These are phyloP conservation scores for Cryptococcus maquisensis DNA, from an alignment of 1,284 basidiomycete species.

Conservation along the genomic window DNA sequence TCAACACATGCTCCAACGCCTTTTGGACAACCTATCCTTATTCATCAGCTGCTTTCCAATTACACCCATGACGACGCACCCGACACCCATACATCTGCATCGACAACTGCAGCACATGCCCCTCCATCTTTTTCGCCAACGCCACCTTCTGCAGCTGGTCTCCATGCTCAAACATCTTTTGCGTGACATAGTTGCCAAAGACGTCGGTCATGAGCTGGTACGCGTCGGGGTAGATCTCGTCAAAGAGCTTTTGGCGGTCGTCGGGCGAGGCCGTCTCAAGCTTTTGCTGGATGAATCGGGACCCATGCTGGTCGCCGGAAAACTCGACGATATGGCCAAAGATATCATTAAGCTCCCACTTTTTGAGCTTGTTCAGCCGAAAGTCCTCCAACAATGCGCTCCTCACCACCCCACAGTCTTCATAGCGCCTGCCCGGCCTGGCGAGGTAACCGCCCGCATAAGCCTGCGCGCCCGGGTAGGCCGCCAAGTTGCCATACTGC, in stretches of 20 bases:
- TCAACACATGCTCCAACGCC: constrained; percentile 77
- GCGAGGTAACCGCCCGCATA: constrained; percentile 1
- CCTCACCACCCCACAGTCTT: constrained; percentile 11
- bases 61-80: constrained; percentile 19
- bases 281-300: constrained; percentile 83
- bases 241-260: constrained; percentile 77
- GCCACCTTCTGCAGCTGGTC: constrained; percentile 68
- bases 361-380: constrained; percentile 66
- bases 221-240: constrained; percentile 81
- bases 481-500: constrained; percentile 48
- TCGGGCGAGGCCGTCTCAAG: constrained; percentile 70
- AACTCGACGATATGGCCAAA: constrained; percentile 86
- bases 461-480: constrained; percentile 18
- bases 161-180: constrained; percentile 92
- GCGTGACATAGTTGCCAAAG: constrained; percentile 95
- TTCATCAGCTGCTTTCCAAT: not conserved
- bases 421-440: constrained; percentile 8
- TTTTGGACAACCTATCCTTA: constrained; percentile 50
- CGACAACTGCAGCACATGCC: constrained; percentile 71
- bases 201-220: constrained; percentile 85
- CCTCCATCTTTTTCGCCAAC: constrained; percentile 72
- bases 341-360: constrained; percentile 81
- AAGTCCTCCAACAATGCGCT: constrained; percentile 66
- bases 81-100: constrained; percentile 91
- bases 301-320: constrained; percentile 88